A percentile compares a stretch with the other conserved stretches of the same genome.
Evolutionary conservation across 345 rosid species (phyloP).

Genomic region (Salix viminalis): DNA sequence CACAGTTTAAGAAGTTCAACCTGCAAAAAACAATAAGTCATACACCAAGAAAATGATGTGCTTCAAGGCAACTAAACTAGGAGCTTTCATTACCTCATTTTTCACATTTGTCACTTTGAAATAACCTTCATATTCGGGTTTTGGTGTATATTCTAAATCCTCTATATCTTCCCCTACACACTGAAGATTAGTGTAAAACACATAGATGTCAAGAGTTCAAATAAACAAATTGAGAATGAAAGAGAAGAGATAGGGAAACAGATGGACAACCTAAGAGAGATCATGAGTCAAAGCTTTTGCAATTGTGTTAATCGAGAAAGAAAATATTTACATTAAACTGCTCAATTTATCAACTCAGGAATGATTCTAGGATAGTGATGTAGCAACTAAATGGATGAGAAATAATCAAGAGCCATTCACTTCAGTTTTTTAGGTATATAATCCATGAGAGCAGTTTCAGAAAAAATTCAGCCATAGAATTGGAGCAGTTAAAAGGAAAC

Average conservation of each 20-base stretch:
- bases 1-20: constrained; percentile 69
- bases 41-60: constrained; percentile 4
- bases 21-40: constrained; percentile 42
- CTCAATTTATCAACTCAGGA: too few species aligned
- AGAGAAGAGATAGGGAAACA: not conserved
- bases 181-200: constrained; percentile 36
- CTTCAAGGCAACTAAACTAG: constrained; percentile 12
- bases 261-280: not conserved
- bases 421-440: too few species aligned
- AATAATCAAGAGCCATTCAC: too few species aligned
- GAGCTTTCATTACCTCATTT: constrained; percentile 55
- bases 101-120: constrained; percentile 78
- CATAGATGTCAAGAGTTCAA: not conserved
- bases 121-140: constrained; percentile 90
- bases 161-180: constrained; percentile 93
- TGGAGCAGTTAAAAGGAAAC: too few species aligned
- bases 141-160: constrained; percentile 92
- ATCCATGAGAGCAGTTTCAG: too few species aligned
- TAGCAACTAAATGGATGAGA: too few species aligned
- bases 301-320: too few species aligned
- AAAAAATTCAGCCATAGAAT: too few species aligned
- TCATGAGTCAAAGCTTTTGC: too few species aligned
- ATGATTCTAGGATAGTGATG: too few species aligned
- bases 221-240: not conserved
- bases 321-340: too few species aligned